A percentile compares a stretch with the other conserved stretches of the same genome.
Conservation (phyloP, 805 yeast species). For the Candida michaelii region DNA sequence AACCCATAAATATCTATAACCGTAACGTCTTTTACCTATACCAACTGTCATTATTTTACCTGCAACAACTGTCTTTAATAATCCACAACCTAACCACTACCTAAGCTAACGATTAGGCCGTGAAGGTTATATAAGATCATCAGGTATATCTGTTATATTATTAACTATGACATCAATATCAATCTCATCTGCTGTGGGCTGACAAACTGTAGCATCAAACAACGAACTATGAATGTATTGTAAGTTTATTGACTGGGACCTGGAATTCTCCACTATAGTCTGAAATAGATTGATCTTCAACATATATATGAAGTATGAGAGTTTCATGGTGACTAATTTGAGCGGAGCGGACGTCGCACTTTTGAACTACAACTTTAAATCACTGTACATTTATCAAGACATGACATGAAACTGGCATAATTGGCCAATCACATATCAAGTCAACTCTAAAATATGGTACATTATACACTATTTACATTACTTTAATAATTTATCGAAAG, state of each 20-base stretch:
- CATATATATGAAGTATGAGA: conserved; percentile 33
- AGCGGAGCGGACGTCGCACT: background rate
- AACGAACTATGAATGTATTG: conserved; percentile 33
- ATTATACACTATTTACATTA: conserved; percentile 6
- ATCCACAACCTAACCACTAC: too few relatives aligned
- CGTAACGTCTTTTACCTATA: too few relatives aligned
- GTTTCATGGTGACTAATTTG: conserved; percentile 26
- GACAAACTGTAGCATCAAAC: conserved; percentile 17
- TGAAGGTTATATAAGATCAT: background rate
- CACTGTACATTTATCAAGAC: too few relatives aligned
- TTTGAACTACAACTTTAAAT: too few relatives aligned
- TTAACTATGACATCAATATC: conserved; percentile 20
- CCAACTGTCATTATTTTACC: too few relatives aligned
- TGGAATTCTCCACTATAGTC: conserved; percentile 31
- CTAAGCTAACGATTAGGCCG: too few relatives aligned
- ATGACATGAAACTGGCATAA: too few relatives aligned
- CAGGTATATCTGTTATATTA: conserved; percentile 37
- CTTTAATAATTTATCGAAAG: conserved; percentile 73
- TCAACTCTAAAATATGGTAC: too few relatives aligned
- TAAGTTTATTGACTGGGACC: conserved; percentile 31
- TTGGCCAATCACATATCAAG: too few relatives aligned
- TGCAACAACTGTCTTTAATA: background rate
- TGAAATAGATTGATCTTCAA: conserved; percentile 39
- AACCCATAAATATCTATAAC: too few relatives aligned
- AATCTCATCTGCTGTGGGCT: conserved; percentile 13